Evolutionary conservation across 2,329 filamentous ascomycete species (phyloP).

Genomic region (Neonectria sp.): DNA sequence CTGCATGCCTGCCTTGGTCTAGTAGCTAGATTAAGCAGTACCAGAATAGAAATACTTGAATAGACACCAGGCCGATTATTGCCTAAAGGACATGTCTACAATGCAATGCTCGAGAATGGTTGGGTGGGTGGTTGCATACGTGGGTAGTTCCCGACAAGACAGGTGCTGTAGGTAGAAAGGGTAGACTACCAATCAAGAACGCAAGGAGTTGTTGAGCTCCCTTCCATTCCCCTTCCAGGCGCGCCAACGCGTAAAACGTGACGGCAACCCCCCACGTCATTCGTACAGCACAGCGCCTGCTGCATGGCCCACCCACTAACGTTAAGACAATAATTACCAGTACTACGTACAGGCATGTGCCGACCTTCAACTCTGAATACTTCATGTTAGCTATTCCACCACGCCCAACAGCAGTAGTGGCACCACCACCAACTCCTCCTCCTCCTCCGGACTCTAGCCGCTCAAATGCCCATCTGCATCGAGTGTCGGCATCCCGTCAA

Average conservation of each 20-base stretch:
- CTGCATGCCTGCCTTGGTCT: not conserved
- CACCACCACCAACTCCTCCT: not conserved
- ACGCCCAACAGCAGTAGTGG: conserved; percentile 7
- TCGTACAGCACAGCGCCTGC: not conserved
- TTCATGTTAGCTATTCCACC: not conserved
- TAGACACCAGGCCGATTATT: not conserved
- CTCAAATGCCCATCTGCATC: conserved; percentile 87
- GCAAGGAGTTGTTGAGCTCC: no score
- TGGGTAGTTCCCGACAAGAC: no score
- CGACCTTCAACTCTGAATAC: not conserved
- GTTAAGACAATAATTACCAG: no score
- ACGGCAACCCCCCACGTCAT: conserved; percentile 25
- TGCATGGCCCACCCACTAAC: conserved; percentile 13
- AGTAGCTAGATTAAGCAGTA: conserved; percentile 4
- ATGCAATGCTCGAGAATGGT: not conserved
- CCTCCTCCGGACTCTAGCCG: not conserved
- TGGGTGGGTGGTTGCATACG: not conserved
- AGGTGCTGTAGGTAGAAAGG: no score
- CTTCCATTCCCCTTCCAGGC: not conserved
- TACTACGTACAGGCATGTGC: not conserved
- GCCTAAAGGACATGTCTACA: not conserved
- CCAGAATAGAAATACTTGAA: conserved; percentile 5
- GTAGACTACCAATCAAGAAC: no score
- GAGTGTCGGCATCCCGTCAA: conserved; percentile 88
- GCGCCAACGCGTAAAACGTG: conserved; percentile 5